Evolutionary conservation across 371 early-diverging fungal species (phyloP).

Genomic region (Lichtheimia ramosa): DNA sequence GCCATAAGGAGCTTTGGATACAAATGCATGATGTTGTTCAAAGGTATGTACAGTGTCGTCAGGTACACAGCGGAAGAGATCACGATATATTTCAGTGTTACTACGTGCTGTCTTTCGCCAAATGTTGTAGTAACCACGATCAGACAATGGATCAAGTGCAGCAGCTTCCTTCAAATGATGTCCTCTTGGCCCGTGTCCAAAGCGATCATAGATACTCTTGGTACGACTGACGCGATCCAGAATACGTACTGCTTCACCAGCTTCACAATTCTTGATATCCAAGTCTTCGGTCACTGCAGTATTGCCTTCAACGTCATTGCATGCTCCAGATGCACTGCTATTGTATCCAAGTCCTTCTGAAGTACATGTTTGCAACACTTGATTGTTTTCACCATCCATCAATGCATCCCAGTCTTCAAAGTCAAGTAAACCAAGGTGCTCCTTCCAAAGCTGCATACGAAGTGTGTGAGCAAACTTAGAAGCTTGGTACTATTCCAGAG

Average conservation of each 20-base stretch:
- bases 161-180: constrained; percentile 38
- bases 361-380: constrained; percentile 2
- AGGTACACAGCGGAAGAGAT: constrained; percentile 85
- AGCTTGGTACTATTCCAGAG: constrained; percentile 57
- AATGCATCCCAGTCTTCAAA: constrained; percentile 39
- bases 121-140: constrained; percentile 56
- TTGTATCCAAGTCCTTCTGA: constrained; percentile 10
- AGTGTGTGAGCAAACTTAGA: constrained; percentile 75
- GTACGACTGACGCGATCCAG: constrained; percentile 38
- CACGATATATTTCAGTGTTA: constrained; percentile 76
- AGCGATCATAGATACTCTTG: constrained; percentile 39
- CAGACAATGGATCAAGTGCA: constrained; percentile 76
- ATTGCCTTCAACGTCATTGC: constrained; percentile 19
- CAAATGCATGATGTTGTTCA: constrained; percentile 60
- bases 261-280: constrained; percentile 30
- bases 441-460: constrained; percentile 80
- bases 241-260: constrained; percentile 37
- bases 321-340: constrained; percentile 1
- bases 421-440: constrained; percentile 77
- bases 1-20: constrained; percentile 53
- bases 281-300: constrained; percentile 14
- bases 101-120: constrained; percentile 68
- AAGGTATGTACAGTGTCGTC: constrained; percentile 73
- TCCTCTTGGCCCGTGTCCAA: constrained; percentile 6
- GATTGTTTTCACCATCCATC: constrained; percentile 15